These are phyloP conservation scores for Clausena lansium DNA, from an alignment of 345 rosid species.

Conservation along the genomic window DNA sequence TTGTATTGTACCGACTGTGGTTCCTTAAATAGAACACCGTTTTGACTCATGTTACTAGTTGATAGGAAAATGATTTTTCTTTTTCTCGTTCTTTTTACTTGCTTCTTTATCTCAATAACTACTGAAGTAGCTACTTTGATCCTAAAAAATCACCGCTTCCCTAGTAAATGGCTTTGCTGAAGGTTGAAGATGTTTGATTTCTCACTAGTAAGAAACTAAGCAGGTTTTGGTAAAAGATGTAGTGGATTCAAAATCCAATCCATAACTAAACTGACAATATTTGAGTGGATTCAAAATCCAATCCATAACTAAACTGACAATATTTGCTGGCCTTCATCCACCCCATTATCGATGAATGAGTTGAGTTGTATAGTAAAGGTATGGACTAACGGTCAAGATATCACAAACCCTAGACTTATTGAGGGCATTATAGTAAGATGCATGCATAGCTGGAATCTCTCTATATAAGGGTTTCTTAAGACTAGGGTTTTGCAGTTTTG, in stretches of 20 bases:
- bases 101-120: background rate
- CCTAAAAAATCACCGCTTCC: background rate
- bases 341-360: too few species aligned
- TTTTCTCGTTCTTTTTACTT: too few species aligned
- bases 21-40: background rate
- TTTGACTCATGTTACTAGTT: background rate
- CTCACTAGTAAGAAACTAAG: background rate
- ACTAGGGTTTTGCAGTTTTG: background rate
- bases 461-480: background rate
- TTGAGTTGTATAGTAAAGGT: too few species aligned
- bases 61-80: background rate
- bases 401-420: too few species aligned
- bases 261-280: too few species aligned
- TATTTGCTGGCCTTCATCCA: too few species aligned
- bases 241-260: too few species aligned
- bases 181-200: background rate
- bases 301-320: too few species aligned
- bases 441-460: background rate
- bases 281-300: too few species aligned
- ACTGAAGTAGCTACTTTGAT: background rate
- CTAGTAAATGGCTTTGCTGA: background rate
- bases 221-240: too few species aligned
- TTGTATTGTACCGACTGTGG: background rate
- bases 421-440: background rate
- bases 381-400: too few species aligned